Conservation (phyloP, 257 asterid species). For the Nicotiana undulata region DNA sequence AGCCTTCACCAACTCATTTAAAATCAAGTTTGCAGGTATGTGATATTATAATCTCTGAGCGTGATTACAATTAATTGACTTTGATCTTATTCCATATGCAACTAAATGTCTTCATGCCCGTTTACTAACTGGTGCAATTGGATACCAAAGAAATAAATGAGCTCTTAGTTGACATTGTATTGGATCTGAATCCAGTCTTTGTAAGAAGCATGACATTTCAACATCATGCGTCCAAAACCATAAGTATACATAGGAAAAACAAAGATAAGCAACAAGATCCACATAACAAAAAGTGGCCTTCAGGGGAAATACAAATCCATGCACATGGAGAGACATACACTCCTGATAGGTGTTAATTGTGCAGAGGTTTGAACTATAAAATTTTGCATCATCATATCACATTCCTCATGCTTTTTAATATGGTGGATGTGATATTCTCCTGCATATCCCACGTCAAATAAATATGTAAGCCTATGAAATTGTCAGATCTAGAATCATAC, state of each 20-base stretch:
- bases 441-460: not conserved
- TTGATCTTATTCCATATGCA: not conserved
- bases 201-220: not conserved
- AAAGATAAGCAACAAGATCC: not conserved
- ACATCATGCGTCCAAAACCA: not conserved
- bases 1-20: conserved; percentile 1
- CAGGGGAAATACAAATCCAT: not conserved
- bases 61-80: not conserved
- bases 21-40: conserved; percentile 2
- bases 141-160: not conserved
- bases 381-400: not conserved
- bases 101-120: not conserved
- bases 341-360: not conserved
- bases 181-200: not conserved
- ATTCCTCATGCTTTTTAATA: not conserved
- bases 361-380: not conserved
- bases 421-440: not conserved
- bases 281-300: not conserved
- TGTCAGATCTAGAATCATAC: not conserved
- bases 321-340: not conserved
- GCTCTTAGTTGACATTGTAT: not conserved
- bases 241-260: not conserved
- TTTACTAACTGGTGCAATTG: not conserved
- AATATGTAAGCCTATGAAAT: not conserved
- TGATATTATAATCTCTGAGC: not conserved